These are phyloP conservation scores for Spathaspora boniae DNA, from an alignment of 805 yeast genomes.

Conservation along the genomic window DNA sequence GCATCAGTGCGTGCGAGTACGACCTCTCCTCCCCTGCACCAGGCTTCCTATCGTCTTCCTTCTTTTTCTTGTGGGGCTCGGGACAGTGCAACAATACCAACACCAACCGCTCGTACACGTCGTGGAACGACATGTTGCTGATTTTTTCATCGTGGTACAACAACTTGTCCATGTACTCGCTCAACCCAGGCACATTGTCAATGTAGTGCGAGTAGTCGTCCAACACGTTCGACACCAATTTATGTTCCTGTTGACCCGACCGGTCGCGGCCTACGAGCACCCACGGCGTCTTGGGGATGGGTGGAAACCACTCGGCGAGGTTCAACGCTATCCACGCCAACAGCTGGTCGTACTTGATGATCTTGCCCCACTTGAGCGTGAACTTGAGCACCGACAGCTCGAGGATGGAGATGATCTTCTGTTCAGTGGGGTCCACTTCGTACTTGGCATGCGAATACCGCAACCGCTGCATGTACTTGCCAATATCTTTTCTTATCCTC, in stretches of 20 bases:
- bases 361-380: slow-evolving; percentile 71
- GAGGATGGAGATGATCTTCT: slow-evolving; percentile 50
- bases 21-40: not conserved
- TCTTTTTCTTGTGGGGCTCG: slow-evolving; percentile 31
- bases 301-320: slow-evolving; percentile 86
- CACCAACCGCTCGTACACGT: slow-evolving; percentile 70
- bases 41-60: slow-evolving; percentile 3
- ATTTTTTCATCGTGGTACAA: slow-evolving; percentile 24
- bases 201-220: slow-evolving; percentile 39
- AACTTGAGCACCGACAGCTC: slow-evolving; percentile 63
- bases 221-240: slow-evolving; percentile 28
- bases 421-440: slow-evolving; percentile 41
- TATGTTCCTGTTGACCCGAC: slow-evolving; percentile 9
- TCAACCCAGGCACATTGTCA: slow-evolving; percentile 25
- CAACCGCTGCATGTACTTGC: slow-evolving; percentile 54
- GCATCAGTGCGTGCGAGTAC: not conserved
- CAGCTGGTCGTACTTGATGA: slow-evolving; percentile 75
- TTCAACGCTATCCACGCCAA: slow-evolving; percentile 86
- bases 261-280: slow-evolving; percentile 54
- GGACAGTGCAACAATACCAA: slow-evolving; percentile 76
- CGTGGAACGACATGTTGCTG: slow-evolving; percentile 52
- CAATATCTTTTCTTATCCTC: slow-evolving; percentile 53
- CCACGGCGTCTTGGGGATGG: slow-evolving; percentile 49
- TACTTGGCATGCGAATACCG: slow-evolving; percentile 22
- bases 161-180: slow-evolving; percentile 18